Conservation (phyloP, 768 basidiomycete species). For the Collybiopsis confluens region DNA sequence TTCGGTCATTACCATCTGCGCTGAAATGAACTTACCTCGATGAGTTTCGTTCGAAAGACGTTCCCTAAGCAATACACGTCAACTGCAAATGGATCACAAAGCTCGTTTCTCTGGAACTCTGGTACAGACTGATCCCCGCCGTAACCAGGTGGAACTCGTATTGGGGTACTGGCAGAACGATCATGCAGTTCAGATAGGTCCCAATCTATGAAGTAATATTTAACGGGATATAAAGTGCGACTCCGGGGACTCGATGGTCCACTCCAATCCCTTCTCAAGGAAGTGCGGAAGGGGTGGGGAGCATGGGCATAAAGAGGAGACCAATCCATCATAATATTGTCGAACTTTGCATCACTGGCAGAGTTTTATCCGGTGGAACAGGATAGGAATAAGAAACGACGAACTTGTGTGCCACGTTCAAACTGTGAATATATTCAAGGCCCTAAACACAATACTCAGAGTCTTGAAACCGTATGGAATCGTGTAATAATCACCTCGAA, state of each 20-base stretch:
- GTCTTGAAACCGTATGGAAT: too few species aligned
- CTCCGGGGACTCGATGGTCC: slow-evolving; percentile 15
- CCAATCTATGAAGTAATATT: slow-evolving; percentile 37
- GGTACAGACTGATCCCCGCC: slow-evolving; percentile 42
- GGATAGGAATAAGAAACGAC: neutral
- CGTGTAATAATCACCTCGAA: slow-evolving; percentile 21
- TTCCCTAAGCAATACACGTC: slow-evolving; percentile 45
- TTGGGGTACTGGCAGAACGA: slow-evolving; percentile 18
- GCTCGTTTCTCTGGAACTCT: slow-evolving; percentile 23
- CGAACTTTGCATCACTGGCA: neutral
- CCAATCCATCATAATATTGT: slow-evolving; percentile 6
- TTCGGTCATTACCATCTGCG: neutral
- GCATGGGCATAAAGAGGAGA: neutral
- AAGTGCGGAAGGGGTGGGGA: neutral
- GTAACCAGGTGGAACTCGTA: slow-evolving; percentile 22
- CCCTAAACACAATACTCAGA: slow-evolving; percentile 7
- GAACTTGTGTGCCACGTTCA: slow-evolving; percentile 16
- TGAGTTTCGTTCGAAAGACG: slow-evolving; percentile 16
- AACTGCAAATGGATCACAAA: slow-evolving; percentile 34
- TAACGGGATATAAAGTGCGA: slow-evolving; percentile 24
- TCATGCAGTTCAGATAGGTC: slow-evolving; percentile 26
- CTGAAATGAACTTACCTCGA: neutral
- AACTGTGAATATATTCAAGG: slow-evolving; percentile 14
- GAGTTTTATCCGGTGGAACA: neutral
- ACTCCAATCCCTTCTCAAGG: neutral